A percentile compares a stretch with the other conserved stretches of the same genome.
These are phyloP conservation scores for Eudorina sp. DNA, from an alignment of 139 green algal genomes.

Conservation along the genomic window DNA sequence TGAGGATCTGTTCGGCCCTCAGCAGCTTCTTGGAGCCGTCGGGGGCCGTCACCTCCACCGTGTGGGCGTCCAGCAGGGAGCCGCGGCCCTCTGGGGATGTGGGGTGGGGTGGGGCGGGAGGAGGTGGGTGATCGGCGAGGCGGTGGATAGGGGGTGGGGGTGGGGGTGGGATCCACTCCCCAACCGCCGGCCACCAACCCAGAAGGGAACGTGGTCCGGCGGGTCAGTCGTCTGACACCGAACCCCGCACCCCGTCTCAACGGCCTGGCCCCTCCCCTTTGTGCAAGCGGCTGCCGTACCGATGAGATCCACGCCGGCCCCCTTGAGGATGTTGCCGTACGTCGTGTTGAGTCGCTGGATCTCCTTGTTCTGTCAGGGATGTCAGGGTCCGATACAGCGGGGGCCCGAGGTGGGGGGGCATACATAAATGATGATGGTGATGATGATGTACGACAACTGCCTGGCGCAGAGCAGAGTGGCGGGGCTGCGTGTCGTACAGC, in stretches of 20 bases:
- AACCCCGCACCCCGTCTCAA: too few relatives aligned
- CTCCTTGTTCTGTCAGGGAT: conserved; percentile 88
- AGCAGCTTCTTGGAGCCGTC: conserved; percentile 53
- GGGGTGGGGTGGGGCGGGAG: background rate
- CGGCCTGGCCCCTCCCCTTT: too few relatives aligned
- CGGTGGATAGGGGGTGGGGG: too few relatives aligned
- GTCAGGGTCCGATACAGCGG: background rate
- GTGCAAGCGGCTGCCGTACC: conserved; percentile 41
- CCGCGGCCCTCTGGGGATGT: conserved; percentile 83
- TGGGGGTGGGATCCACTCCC: too few relatives aligned
- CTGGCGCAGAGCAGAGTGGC: too few relatives aligned
- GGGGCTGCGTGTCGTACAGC: too few relatives aligned
- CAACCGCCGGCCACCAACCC: too few relatives aligned
- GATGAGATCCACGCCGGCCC: conserved; percentile 71
- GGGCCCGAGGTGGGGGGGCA: background rate
- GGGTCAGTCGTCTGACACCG: too few relatives aligned
- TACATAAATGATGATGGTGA: too few relatives aligned
- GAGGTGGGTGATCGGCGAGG: background rate
- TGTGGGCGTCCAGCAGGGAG: conserved; percentile 85
- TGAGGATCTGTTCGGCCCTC: conserved; percentile 85
- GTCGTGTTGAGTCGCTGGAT: conserved; percentile 90
- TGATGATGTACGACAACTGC: too few relatives aligned
- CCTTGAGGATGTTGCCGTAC: conserved; percentile 90
- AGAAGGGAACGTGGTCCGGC: too few relatives aligned
- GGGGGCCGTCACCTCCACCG: conserved; percentile 73